Evolutionary conservation across 495 filamentous ascomycete species (phyloP).

Genomic region (Penicillium salamii): DNA sequence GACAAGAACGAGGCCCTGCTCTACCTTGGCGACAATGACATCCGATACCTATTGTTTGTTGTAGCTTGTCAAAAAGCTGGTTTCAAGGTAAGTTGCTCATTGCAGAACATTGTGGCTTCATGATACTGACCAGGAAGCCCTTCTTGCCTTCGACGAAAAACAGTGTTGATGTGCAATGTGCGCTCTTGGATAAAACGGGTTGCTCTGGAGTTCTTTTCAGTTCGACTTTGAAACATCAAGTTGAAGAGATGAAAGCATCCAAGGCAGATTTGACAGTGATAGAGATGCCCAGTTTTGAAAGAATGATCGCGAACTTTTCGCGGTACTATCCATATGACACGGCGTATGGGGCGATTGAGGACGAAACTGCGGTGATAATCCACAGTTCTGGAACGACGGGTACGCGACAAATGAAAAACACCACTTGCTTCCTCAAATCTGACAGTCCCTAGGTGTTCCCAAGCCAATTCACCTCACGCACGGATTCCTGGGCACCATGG

Average conservation of each 20-base stretch:
- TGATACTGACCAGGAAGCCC: too few relatives aligned
- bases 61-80: slow-evolving; percentile 18
- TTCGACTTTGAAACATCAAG: too few relatives aligned
- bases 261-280: too few relatives aligned
- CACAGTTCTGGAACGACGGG: slow-evolving; percentile 59
- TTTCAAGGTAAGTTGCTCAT: slow-evolving; percentile 3
- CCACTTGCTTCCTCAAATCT: too few relatives aligned
- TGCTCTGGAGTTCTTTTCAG: too few relatives aligned
- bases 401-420: too few relatives aligned
- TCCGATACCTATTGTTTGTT: slow-evolving; percentile 15
- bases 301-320: too few relatives aligned
- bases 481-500: neutral
- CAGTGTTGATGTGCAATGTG: neutral
- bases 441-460: slow-evolving; percentile 1
- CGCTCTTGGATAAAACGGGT: too few relatives aligned
- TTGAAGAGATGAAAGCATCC: too few relatives aligned
- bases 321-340: slow-evolving; percentile 24
- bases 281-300: too few relatives aligned
- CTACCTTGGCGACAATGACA: slow-evolving; percentile 26
- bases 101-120: neutral
- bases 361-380: slow-evolving; percentile 38
- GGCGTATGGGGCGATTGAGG: slow-evolving; percentile 22
- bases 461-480: slow-evolving; percentile 7
- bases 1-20: slow-evolving; percentile 10
- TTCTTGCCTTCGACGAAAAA: neutral